Percentiles rank a stretch among this genome's conserved stretches.
Conservation (phyloP, 345 rosid genomes). For the Capsella bursapastoris region DNA sequence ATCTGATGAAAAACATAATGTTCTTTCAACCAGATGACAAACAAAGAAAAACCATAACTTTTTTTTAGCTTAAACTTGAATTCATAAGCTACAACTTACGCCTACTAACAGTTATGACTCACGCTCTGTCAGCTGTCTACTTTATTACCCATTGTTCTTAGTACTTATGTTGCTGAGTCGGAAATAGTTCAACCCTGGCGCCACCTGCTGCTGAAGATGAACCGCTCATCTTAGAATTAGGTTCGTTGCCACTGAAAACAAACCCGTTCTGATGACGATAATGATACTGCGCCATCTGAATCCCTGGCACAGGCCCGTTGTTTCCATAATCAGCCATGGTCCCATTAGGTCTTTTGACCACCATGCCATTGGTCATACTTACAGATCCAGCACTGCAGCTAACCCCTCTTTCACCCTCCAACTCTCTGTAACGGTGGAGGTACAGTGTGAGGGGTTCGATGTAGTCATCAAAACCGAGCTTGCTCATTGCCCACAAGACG, state of each 20-base stretch:
- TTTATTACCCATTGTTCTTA: slow-evolving; percentile 33
- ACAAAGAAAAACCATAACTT: slow-evolving; percentile 27
- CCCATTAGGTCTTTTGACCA: slow-evolving; percentile 61
- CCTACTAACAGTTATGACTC: slow-evolving; percentile 33
- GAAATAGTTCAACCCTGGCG: slow-evolving; percentile 38
- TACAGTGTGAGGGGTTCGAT: slow-evolving; percentile 76
- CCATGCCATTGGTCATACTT: slow-evolving; percentile 54
- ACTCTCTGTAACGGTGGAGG: slow-evolving; percentile 79
- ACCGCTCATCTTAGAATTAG: slow-evolving; percentile 33
- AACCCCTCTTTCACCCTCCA: slow-evolving; percentile 68
- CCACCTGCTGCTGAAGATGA: slow-evolving; percentile 42
- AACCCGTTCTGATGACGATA: slow-evolving; percentile 52
- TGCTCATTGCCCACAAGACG: slow-evolving; percentile 91
- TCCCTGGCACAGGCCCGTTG: slow-evolving; percentile 50
- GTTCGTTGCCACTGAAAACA: slow-evolving; percentile 34
- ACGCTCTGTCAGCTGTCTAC: slow-evolving; percentile 30
- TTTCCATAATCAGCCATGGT: slow-evolving; percentile 50
- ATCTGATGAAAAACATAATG: slow-evolving; percentile 24
- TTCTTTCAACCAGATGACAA: slow-evolving; percentile 23
- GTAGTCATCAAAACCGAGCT: slow-evolving; percentile 91
- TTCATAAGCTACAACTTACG: slow-evolving; percentile 24
- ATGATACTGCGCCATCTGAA: slow-evolving; percentile 54
- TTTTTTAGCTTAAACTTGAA: slow-evolving; percentile 26
- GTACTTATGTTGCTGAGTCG: slow-evolving; percentile 41
- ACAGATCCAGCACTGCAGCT: slow-evolving; percentile 37